Evolutionary conservation across 495 filamentous ascomycete genomes (phyloP), one percentile per base, ranked within the genome.

Genomic region (Tuber microsphaerosporum): DNA sequence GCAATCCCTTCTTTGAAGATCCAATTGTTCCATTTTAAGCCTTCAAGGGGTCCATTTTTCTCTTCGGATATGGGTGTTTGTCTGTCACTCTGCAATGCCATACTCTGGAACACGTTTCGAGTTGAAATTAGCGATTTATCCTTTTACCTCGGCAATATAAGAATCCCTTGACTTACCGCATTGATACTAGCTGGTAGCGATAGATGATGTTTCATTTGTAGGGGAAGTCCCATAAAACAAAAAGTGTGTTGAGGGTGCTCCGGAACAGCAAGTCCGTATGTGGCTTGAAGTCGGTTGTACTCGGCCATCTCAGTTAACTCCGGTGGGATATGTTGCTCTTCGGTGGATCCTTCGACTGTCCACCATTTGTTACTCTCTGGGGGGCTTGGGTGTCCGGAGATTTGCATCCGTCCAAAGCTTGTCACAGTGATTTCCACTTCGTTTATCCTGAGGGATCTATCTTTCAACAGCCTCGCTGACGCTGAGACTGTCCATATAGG

Each of bases 11-110:
- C 48, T 45, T 75, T 71, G 8, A 86, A 78, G 31, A 86, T 82
- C 83, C 85, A 85, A n/a, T 46, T 56, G 42, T 86, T 86, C 85
- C 85, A 86, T n/a, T 56, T 72, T 10, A 81, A 78, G 69, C 76
- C 77, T n/a, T 73, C 70, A 17, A 73, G 41, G 17, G 74, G 26
- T 12, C 68, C 41, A 26, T 79, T 69, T 73, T 76, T 31, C 22
- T 84, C 80, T 34, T 82, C 83, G 14, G 83, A 76, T 10, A 77
- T 74, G 0, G 84, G 77, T 2, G 80, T 81, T 71, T 78, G 80
- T 37, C 85, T 79, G 70, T 41, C 39, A 41, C 39, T 41, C 39
- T 41, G 39, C 39, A 41, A 41, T 41, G 39, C 39, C 39, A 41
- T 42, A 43, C 73, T 42, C 76, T 73, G 31, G 12, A 34, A 44